phyloP scores from a whole-genome alignment of 805 yeast species.

The Myxozyma geophila region DNA sequence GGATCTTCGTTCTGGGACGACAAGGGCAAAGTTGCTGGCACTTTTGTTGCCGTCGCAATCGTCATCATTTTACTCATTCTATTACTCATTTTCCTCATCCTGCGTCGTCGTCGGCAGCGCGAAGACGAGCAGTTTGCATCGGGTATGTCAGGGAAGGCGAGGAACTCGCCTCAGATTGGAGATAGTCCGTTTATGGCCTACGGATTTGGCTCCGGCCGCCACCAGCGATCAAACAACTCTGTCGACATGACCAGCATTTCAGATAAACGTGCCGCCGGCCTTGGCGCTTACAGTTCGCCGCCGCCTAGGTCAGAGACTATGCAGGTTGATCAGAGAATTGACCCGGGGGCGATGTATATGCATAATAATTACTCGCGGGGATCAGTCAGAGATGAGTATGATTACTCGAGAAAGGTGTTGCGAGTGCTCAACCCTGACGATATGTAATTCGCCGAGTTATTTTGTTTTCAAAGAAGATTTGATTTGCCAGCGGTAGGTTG shows the following conservation, averaged over 20 bases:
- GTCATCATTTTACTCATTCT: slow-evolving; percentile 55
- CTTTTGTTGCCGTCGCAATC: slow-evolving; percentile 78
- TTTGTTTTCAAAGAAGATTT: too few relatives aligned
- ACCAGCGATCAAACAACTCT: slow-evolving; percentile 17
- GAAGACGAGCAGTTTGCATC: slow-evolving; percentile 9
- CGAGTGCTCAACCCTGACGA: slow-evolving; percentile 58
- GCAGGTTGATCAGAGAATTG: slow-evolving; percentile 63
- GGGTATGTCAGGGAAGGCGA: slow-evolving; percentile 17
- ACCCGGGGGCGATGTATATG: slow-evolving; percentile 56
- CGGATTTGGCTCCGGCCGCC: slow-evolving; percentile 11
- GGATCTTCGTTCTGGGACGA: slow-evolving; percentile 61
- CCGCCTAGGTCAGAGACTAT: slow-evolving; percentile 40
- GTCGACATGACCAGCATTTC: slow-evolving; percentile 18
- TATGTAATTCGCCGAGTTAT: slow-evolving; percentile 1
- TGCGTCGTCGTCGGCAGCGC: slow-evolving; percentile 43
- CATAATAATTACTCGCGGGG: slow-evolving; percentile 53
- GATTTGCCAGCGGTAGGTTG: too few relatives aligned
- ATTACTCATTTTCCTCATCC: slow-evolving; percentile 52
- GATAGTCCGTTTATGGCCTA: slow-evolving; percentile 21
- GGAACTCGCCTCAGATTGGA: slow-evolving; percentile 26
- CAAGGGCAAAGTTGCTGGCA: slow-evolving; percentile 83
- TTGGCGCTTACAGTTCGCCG: slow-evolving; percentile 33
- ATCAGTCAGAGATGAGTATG: slow-evolving; percentile 60
- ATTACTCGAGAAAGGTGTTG: slow-evolving; percentile 61
- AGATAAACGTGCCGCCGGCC: slow-evolving; percentile 34